phyloP scores from a whole-genome alignment of 768 basidiomycete species.

The Leccinellum luteum region DNA sequence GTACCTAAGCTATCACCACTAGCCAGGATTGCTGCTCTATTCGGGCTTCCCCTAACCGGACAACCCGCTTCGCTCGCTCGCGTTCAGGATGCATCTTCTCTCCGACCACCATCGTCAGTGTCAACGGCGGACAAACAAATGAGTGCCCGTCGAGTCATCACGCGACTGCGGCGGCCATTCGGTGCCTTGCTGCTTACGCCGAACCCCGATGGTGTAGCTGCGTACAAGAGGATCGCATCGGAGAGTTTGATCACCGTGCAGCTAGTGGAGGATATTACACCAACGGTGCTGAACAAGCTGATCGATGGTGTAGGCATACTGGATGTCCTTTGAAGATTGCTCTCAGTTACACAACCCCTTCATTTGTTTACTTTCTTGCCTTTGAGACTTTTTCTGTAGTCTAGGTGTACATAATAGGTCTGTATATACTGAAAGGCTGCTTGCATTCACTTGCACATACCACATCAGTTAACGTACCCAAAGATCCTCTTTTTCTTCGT shows the following conservation, averaged over 20 bases:
- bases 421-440: too few relatives aligned
- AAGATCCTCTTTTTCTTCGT: too few relatives aligned
- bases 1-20: background rate
- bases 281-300: background rate
- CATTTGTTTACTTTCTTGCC: too few relatives aligned
- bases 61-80: background rate
- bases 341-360: too few relatives aligned
- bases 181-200: conserved; percentile 10
- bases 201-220: background rate
- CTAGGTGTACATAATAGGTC: too few relatives aligned
- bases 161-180: conserved; percentile 7
- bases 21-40: background rate
- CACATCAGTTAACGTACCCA: too few relatives aligned
- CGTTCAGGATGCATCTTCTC: too few relatives aligned
- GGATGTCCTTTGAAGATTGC: conserved; percentile 2
- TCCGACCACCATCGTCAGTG: too few relatives aligned
- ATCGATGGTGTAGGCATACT: background rate
- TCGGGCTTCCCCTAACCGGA: background rate
- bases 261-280: background rate
- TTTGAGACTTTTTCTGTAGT: too few relatives aligned
- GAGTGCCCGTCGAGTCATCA: background rate
- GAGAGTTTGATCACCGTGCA: conserved; percentile 7
- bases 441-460: too few relatives aligned
- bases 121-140: background rate
- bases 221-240: conserved; percentile 12